These are phyloP conservation scores for Colletotrichum gloeosporioides DNA, from an alignment of 2,329 filamentous ascomycete species.

Conservation along the genomic window DNA sequence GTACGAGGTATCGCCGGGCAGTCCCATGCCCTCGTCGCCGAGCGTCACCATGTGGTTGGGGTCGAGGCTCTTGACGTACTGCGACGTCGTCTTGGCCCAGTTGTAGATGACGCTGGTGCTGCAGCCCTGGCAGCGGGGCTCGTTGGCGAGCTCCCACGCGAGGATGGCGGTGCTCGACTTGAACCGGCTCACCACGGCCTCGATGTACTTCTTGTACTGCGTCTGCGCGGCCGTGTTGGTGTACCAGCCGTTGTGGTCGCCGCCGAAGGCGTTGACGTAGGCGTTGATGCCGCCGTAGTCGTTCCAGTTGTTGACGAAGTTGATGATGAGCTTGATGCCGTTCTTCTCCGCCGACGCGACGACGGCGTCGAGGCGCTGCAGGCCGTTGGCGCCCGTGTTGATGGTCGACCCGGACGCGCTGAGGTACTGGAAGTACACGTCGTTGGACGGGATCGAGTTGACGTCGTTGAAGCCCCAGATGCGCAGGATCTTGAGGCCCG, in stretches of 20 bases:
- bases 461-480: conserved; percentile 69
- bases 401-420: conserved; percentile 56
- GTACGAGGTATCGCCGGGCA: conserved; percentile 55
- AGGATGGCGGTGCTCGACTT: conserved; percentile 52
- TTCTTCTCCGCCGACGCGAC: conserved; percentile 63
- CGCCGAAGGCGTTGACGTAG: conserved; percentile 64
- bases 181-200: conserved; percentile 54
- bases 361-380: conserved; percentile 67
- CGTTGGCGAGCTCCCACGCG: conserved; percentile 61
- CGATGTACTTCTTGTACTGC: conserved; percentile 60
- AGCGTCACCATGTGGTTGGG: conserved; percentile 66
- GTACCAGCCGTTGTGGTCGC: conserved; percentile 60
- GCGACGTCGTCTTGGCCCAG: conserved; percentile 63
- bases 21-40: conserved; percentile 61
- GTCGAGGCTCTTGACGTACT: conserved; percentile 70
- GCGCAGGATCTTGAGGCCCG: conserved; percentile 62
- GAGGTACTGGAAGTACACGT: conserved; percentile 54
- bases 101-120: conserved; percentile 60
- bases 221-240: conserved; percentile 55
- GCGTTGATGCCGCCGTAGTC: conserved; percentile 71
- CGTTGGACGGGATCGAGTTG: conserved; percentile 36
- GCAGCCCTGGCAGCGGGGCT: conserved; percentile 67
- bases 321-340: conserved; percentile 67
- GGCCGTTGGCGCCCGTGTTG: conserved; percentile 65
- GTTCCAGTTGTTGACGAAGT: conserved; percentile 70